Conservation (phyloP, 1,284 basidiomycete species). For the Trichosporon faecale region DNA sequence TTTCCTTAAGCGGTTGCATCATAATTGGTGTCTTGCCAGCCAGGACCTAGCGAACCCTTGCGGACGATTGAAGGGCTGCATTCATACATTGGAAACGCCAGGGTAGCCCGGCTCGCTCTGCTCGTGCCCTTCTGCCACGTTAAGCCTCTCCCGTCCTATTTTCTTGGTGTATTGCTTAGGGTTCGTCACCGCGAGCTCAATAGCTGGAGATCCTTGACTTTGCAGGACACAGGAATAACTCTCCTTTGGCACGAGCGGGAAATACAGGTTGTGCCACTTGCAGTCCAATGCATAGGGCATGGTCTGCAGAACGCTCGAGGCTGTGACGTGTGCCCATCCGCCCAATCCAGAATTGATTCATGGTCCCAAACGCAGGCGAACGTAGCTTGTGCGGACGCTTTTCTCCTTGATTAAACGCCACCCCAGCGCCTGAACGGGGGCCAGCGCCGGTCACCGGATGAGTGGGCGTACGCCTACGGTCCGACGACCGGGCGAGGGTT, state of each 20-base stretch:
- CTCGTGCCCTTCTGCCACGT: not conserved
- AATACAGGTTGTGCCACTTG: too few species aligned
- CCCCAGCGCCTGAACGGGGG: not conserved
- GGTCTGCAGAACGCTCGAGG: not conserved
- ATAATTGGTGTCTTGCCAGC: not conserved
- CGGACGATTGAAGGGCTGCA: not conserved
- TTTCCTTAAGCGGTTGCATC: not conserved
- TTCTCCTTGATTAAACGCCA: not conserved
- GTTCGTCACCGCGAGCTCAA: not conserved
- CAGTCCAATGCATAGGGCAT: not conserved
- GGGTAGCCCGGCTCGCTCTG: not conserved
- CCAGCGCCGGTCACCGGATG: not conserved
- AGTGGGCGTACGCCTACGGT: not conserved
- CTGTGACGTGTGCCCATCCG: not conserved
- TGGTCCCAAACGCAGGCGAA: not conserved
- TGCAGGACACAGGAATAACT: not conserved
- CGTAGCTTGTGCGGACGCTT: not conserved
- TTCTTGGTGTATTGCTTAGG: not conserved
- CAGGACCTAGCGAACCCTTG: not conserved
- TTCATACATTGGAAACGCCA: not conserved
- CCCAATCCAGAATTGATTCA: not conserved
- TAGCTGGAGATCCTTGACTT: not conserved
- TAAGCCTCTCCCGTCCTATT: slow-evolving; percentile 3
- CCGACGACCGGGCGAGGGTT: not conserved
- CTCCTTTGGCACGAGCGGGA: not conserved